Evolutionary conservation across 345 rosid genomes (phyloP).

Genomic region (Rhodamnia argentea): DNA sequence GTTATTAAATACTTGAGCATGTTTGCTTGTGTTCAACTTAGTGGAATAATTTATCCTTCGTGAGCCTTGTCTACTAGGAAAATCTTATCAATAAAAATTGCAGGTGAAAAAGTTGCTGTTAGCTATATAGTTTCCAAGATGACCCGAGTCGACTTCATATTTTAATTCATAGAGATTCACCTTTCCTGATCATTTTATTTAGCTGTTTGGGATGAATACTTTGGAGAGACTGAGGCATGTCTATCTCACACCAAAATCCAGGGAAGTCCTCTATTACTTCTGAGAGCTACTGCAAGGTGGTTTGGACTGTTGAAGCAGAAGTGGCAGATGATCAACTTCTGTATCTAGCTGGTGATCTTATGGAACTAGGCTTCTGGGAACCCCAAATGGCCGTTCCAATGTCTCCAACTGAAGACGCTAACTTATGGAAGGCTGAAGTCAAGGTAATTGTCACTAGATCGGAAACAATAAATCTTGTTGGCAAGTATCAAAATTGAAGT

Average conservation of each 20-base stretch:
- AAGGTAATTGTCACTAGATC: constrained; percentile 34
- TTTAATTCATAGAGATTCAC: not conserved
- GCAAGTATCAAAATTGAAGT: not conserved
- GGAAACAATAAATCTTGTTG: not conserved
- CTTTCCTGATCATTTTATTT: not conserved
- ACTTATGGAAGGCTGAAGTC: constrained; percentile 68
- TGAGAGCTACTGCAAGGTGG: constrained; percentile 43
- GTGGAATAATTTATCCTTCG: not conserved
- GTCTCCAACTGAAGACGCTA: constrained; percentile 43
- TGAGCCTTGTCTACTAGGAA: not conserved
- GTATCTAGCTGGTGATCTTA: constrained; percentile 70
- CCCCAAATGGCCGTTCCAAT: constrained; percentile 62
- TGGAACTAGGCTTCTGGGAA: constrained; percentile 74
- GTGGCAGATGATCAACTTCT: constrained; percentile 49
- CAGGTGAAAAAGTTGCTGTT: not conserved
- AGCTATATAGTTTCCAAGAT: not conserved
- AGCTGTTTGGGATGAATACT: not conserved
- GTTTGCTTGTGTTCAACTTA: not conserved
- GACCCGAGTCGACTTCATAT: not conserved
- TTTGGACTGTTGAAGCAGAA: constrained; percentile 82
- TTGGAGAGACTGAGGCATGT: not conserved
- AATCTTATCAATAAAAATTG: not conserved
- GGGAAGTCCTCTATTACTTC: constrained; percentile 31
- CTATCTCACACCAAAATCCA: constrained; percentile 4
- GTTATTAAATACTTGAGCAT: not conserved